A percentile compares a stretch with the other conserved stretches of the same genome.
These are phyloP conservation scores for Gossypium lobatum DNA, from an alignment of 441 rosid genomes.

Conservation along the genomic window DNA sequence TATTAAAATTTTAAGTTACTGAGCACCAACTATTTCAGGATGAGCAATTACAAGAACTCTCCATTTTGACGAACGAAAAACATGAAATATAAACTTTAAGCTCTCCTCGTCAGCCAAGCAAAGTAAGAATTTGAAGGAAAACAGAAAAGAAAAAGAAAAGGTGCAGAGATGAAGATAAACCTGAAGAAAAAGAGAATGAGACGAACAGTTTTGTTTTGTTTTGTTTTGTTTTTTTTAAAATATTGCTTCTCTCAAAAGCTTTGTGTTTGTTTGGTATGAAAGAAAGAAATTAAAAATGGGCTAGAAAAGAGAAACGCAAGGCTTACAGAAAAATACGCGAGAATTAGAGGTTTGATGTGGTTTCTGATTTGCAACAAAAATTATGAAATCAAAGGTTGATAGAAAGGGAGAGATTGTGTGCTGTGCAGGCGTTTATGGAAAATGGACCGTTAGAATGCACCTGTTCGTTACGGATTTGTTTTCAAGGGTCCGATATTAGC, in stretches of 20 bases:
- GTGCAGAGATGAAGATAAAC: slow-evolving; percentile 15
- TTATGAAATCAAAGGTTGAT: not conserved
- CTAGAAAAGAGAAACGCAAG: not conserved
- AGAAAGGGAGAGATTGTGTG: slow-evolving; percentile 7
- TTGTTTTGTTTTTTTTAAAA: too few relatives aligned
- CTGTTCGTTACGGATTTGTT: slow-evolving; percentile 19
- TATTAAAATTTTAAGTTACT: not conserved
- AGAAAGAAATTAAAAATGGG: slow-evolving; percentile 6
- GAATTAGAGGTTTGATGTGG: slow-evolving; percentile 20
- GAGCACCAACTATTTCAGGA: not conserved
- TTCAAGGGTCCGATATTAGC: not conserved
- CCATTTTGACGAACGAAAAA: not conserved
- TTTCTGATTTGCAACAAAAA: slow-evolving; percentile 4
- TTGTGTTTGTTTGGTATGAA: not conserved
- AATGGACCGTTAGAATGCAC: slow-evolving; percentile 45
- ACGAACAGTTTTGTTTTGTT: not conserved
- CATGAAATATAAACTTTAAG: not conserved
- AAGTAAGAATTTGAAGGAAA: not conserved
- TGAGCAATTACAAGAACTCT: not conserved
- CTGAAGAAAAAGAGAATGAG: slow-evolving; percentile 11
- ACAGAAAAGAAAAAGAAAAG: not conserved
- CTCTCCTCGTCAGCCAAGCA: slow-evolving; percentile 9
- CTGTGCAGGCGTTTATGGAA: slow-evolving; percentile 32
- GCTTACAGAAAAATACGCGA: slow-evolving; percentile 12
- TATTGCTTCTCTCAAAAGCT: not conserved